These are phyloP conservation scores for Verticillium isaacii DNA, from an alignment of 2,329 filamentous ascomycete species.

Conservation along the genomic window DNA sequence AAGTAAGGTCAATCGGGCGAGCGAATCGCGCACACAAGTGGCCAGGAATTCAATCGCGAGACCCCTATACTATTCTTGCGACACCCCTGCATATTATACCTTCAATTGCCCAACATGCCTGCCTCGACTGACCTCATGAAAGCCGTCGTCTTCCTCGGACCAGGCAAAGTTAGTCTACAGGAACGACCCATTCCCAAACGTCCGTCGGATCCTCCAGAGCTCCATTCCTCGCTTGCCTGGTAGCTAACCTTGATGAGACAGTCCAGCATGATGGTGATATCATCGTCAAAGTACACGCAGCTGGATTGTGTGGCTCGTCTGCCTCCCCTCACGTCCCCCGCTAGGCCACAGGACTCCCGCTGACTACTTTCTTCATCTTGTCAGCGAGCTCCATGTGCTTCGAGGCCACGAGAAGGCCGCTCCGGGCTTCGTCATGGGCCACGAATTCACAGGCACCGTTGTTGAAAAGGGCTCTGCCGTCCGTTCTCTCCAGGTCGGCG, in stretches of 20 bases:
- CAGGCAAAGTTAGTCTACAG: conserved; percentile 69
- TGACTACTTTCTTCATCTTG: neutral
- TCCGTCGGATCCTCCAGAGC: conserved; percentile 18
- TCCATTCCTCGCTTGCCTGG: neutral
- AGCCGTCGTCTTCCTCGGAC: conserved; percentile 82
- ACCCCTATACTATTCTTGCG: too few relatives aligned
- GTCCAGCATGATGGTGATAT: conserved; percentile 69
- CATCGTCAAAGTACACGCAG: conserved; percentile 77
- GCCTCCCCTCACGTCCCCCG: conserved; percentile 20
- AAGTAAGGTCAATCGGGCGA: too few relatives aligned
- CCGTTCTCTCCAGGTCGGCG: conserved; percentile 64
- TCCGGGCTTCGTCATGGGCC: conserved; percentile 66
- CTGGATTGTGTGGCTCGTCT: conserved; percentile 84
- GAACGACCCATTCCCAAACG: conserved; percentile 71
- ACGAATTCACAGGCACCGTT: conserved; percentile 81
- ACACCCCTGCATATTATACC: too few relatives aligned
- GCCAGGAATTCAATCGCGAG: too few relatives aligned
- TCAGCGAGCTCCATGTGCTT: conserved; percentile 79
- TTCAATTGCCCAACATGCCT: too few relatives aligned
- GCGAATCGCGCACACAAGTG: too few relatives aligned
- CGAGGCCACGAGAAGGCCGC: conserved; percentile 71
- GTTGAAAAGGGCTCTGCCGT: conserved; percentile 64
- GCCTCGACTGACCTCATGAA: conserved; percentile 53
- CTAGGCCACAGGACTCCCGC: conserved; percentile 3
- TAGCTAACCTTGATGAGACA: conserved; percentile 15